phyloP scores from a whole-genome alignment of 768 basidiomycete species.

The Hericium rajendrae region DNA sequence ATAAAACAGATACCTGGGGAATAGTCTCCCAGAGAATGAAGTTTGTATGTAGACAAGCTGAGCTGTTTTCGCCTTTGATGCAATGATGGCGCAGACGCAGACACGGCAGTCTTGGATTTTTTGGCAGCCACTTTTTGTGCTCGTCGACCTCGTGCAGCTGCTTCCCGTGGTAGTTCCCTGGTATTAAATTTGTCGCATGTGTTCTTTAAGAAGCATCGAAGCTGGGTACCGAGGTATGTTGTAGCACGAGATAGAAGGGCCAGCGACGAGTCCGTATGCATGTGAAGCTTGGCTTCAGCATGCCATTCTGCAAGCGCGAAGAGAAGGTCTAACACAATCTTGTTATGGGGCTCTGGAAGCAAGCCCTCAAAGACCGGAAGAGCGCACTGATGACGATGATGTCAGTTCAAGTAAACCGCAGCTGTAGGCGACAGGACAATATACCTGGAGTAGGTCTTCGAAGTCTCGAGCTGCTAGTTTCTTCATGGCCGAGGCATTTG shows the following conservation, averaged over 20 bases:
- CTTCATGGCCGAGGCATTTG: conserved; percentile 19
- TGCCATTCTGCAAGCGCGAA: conserved; percentile 29
- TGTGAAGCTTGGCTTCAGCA: conserved; percentile 28
- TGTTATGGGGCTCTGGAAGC: conserved; percentile 13
- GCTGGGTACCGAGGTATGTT: conserved; percentile 17
- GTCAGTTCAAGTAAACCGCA: too few relatives aligned
- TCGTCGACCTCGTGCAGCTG: conserved; percentile 10
- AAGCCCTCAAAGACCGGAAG: conserved; percentile 19
- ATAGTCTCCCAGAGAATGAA: neutral
- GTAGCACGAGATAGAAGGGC: conserved; percentile 18
- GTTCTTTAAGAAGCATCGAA: conserved; percentile 23
- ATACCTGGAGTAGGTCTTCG: conserved; percentile 20
- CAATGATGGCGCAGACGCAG: too few relatives aligned
- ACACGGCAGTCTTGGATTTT: neutral
- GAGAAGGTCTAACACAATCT: conserved; percentile 24
- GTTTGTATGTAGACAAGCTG: neutral
- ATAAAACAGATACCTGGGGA: neutral
- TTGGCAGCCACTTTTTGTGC: neutral
- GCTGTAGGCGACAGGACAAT: too few relatives aligned
- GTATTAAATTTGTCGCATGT: conserved; percentile 22
- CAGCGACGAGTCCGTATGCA: conserved; percentile 29
- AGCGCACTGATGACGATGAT: too few relatives aligned
- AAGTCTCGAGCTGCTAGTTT: conserved; percentile 21
- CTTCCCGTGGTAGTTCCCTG: conserved; percentile 29
- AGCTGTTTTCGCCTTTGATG: too few relatives aligned